phyloP scores from a whole-genome alignment of 495 filamentous ascomycete species.

The Penicillium herquei region DNA sequence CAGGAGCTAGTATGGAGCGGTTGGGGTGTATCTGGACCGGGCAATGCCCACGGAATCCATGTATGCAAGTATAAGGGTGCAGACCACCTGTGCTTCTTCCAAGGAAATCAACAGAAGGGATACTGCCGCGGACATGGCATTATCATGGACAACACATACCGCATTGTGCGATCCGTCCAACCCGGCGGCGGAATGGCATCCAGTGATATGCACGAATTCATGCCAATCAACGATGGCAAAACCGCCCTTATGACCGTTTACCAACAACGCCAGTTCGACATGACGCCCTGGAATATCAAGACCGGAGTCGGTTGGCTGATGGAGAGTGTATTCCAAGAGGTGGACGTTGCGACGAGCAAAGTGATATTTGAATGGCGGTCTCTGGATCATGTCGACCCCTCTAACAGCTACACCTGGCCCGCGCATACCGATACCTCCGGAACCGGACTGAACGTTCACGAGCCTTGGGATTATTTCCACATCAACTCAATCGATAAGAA shows the following conservation, averaged over 20 bases:
- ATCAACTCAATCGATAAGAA: constrained; percentile 65
- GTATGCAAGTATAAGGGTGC: constrained; percentile 47
- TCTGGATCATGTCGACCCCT: constrained; percentile 51
- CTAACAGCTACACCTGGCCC: constrained; percentile 43
- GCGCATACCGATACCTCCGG: constrained; percentile 47
- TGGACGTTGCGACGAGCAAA: constrained; percentile 49
- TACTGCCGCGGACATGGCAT: constrained; percentile 54
- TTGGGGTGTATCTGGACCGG: constrained; percentile 41
- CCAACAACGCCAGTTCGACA: constrained; percentile 52
- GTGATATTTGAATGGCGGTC: constrained; percentile 55
- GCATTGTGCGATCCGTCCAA: constrained; percentile 45
- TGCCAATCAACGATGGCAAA: constrained; percentile 44
- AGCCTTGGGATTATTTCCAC: constrained; percentile 65
- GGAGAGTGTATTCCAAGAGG: constrained; percentile 51
- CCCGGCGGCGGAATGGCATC: constrained; percentile 47
- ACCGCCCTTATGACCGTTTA: constrained; percentile 57
- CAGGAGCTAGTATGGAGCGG: constrained; percentile 49
- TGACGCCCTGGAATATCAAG: constrained; percentile 51
- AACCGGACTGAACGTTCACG: constrained; percentile 37
- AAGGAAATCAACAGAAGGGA: constrained; percentile 52
- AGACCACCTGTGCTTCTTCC: constrained; percentile 54
- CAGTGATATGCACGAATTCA: constrained; percentile 54
- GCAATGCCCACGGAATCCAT: constrained; percentile 43
- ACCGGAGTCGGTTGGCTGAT: constrained; percentile 49
- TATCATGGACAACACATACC: constrained; percentile 52